Conservation (phyloP, 257 asterid species). For the Parsonsia alboflavescens region DNA sequence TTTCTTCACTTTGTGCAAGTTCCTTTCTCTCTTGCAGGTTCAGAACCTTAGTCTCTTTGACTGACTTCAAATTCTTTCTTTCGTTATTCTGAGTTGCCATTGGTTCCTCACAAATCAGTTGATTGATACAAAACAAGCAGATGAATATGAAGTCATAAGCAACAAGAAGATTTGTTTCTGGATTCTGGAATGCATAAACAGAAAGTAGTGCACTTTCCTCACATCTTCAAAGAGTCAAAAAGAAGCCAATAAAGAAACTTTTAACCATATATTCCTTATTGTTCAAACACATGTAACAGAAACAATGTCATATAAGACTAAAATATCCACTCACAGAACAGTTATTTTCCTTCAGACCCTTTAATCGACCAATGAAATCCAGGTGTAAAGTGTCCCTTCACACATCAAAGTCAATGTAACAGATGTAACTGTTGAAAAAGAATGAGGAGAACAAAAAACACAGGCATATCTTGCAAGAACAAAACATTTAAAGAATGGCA, state of each 20-base stretch:
- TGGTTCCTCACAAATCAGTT: neutral
- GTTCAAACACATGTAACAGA: neutral
- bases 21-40: constrained; percentile 4
- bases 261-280: neutral
- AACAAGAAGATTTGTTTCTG: neutral
- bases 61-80: constrained; percentile 6
- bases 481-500: neutral
- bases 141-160: neutral
- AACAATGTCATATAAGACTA: neutral
- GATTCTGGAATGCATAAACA: constrained; percentile 3
- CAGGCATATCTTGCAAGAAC: no score
- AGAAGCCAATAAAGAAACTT: neutral
- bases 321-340: neutral
- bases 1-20: neutral
- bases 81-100: neutral
- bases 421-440: neutral
- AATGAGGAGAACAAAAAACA: neutral
- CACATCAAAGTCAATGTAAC: constrained; percentile 2
- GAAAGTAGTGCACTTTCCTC: neutral
- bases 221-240: no score
- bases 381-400: neutral
- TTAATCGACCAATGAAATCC: neutral
- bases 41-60: neutral
- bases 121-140: neutral
- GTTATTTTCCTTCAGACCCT: neutral